Evolutionary conservation across 768 basidiomycete species (phyloP), one percentile per base, ranked within the genome.

Genomic region (Tulasnella sp.): DNA sequence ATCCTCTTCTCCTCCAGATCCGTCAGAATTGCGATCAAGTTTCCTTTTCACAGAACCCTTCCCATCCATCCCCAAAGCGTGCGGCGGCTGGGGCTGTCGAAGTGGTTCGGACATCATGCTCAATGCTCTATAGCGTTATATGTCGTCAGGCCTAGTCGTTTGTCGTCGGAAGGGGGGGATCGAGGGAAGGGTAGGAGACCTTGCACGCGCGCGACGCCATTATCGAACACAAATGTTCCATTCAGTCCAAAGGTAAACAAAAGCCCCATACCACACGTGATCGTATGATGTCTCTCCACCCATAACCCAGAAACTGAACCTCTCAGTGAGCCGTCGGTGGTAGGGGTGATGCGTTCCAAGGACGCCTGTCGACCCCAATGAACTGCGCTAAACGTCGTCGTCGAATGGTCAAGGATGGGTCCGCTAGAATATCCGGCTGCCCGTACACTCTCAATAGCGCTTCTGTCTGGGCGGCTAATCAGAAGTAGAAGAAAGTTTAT

Each of bases 101-200:
- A 56, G 27, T 19, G 54, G 54, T 46, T 56, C 54, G 29, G 54
- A 56, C 54, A 56, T 56, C 54, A 56, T 56, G 54, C 54, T 56
- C 34, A 43, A 29, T 44, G 44, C 7, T 56, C 31, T 38, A 7
- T 22, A n/a, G 22, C 41, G 19, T n/a, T 46, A n/a, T 46, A 43
- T 44, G 44, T 27, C 44, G 19, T 19, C 27, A 34, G 10, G 11
- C 4, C 22, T 56, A 27, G 21, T 43, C 41, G 21, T 42, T 2
- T 45, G 54, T 56, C 21, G 54, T 19, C 54, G 54, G 42, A 12
- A 22, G 42, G 43, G 54, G 44, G 54, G 34, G 41, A 24, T 21
- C 19, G 44, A 22, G 42, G 43, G 54, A 30, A 42, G 34, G 41
- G 42, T 21, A 45, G 44, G 25, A 17, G 22, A 42, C 42, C 22